phyloP scores from a whole-genome alignment of 495 filamentous ascomycete species.

The Amphirosellinia nigrospora region DNA sequence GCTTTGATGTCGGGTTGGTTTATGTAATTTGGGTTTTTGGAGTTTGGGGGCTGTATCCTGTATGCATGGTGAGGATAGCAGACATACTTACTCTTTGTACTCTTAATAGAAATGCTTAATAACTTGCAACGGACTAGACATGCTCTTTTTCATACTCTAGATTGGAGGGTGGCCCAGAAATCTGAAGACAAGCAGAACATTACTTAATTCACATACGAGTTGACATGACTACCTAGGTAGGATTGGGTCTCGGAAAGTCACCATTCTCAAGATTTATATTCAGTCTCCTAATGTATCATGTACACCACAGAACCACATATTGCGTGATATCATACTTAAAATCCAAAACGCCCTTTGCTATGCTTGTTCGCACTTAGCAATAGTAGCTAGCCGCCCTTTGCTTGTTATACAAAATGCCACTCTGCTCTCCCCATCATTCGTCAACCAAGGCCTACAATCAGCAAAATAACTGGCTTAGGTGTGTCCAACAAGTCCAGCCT shows the following conservation, averaged over 20 bases:
- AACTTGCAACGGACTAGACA: no score
- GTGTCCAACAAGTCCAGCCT: slow-evolving; percentile 46
- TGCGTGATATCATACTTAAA: slow-evolving; percentile 1
- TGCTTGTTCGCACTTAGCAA: not conserved
- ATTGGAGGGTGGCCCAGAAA: not conserved
- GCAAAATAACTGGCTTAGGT: slow-evolving; percentile 29
- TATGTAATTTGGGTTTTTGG: not conserved
- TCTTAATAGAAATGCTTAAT: not conserved
- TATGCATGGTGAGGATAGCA: not conserved
- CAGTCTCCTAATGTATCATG: not conserved
- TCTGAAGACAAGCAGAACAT: not conserved
- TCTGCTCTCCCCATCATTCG: not conserved
- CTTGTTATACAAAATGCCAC: not conserved
- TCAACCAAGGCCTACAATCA: no score
- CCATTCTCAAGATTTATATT: not conserved
- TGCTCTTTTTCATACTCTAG: not conserved
- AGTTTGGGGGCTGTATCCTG: not conserved
- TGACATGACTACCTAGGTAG: no score
- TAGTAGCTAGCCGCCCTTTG: not conserved
- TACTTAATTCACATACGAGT: not conserved
- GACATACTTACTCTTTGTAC: not conserved
- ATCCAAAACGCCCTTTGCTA: slow-evolving; percentile 8
- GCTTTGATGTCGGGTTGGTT: not conserved
- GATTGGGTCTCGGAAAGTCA: not conserved
- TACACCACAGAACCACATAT: not conserved